Conservation (phyloP, 306 rosid genomes). For the Dryas alaskensis region DNA sequence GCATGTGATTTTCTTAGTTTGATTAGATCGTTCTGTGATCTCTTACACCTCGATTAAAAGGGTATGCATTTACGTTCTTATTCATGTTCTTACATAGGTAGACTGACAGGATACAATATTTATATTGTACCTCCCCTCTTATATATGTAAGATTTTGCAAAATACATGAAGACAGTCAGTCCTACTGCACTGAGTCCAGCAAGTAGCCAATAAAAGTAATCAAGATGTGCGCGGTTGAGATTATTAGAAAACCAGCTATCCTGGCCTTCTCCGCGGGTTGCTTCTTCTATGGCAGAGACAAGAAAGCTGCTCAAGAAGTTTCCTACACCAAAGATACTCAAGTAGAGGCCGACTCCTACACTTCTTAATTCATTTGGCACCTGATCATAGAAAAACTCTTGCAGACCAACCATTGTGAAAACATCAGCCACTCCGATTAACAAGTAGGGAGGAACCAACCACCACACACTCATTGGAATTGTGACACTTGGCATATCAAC, state of each 20-base stretch:
- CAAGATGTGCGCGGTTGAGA: constrained; percentile 56
- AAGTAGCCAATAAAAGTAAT: constrained; percentile 61
- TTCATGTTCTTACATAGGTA: not conserved
- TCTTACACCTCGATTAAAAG: too few relatives aligned
- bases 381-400: constrained; percentile 70
- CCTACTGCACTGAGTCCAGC: constrained; percentile 38
- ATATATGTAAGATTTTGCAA: constrained; percentile 21
- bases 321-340: constrained; percentile 56
- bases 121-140: not conserved
- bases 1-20: too few relatives aligned
- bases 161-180: constrained; percentile 21
- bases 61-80: too few relatives aligned
- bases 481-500: constrained; percentile 45
- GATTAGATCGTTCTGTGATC: too few relatives aligned
- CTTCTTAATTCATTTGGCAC: constrained; percentile 57
- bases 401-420: constrained; percentile 58
- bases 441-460: constrained; percentile 62
- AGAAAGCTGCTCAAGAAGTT: constrained; percentile 56
- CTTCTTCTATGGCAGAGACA: constrained; percentile 32
- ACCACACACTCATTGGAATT: constrained; percentile 57
- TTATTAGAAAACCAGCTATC: constrained; percentile 51
- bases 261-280: constrained; percentile 29
- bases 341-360: constrained; percentile 53
- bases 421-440: constrained; percentile 46
- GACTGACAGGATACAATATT: not conserved